phyloP scores from a whole-genome alignment of 805 yeast species.

The Spathaspora sp. region DNA sequence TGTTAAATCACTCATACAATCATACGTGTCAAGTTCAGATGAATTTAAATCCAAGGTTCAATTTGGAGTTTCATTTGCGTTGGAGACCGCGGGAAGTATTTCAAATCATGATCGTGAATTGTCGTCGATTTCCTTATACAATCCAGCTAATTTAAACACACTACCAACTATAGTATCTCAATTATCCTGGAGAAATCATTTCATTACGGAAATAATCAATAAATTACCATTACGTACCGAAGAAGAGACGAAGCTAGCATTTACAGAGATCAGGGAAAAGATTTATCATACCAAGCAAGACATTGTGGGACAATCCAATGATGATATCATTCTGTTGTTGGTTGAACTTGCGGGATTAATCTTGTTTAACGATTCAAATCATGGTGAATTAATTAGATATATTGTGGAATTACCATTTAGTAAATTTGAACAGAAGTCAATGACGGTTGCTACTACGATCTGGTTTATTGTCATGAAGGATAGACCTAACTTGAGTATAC shows the following conservation, averaged over 20 bases:
- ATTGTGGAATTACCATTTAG: slow-evolving; percentile 71
- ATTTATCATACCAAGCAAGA: slow-evolving; percentile 14
- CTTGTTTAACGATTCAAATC: slow-evolving; percentile 29
- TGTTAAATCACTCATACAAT: slow-evolving; percentile 72
- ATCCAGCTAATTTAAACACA: slow-evolving; percentile 44
- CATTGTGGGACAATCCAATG: slow-evolving; percentile 4
- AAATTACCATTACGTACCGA: slow-evolving; percentile 13
- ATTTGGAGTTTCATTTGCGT: slow-evolving; percentile 85
- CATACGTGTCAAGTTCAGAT: slow-evolving; percentile 54
- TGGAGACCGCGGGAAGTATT: slow-evolving; percentile 79
- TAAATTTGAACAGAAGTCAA: slow-evolving; percentile 53
- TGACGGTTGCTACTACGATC: slow-evolving; percentile 64
- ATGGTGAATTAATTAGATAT: slow-evolving; percentile 46
- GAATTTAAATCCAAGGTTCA: slow-evolving; percentile 39
- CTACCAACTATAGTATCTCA: slow-evolving; percentile 74
- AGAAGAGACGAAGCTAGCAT: slow-evolving; percentile 24
- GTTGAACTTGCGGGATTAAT: slow-evolving; percentile 41
- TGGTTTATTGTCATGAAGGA: slow-evolving; percentile 82
- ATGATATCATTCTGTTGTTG: slow-evolving; percentile 39
- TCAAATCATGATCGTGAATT: slow-evolving; percentile 66
- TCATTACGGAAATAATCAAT: slow-evolving; percentile 30
- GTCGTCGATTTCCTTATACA: slow-evolving; percentile 40
- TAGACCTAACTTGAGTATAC: slow-evolving; percentile 51
- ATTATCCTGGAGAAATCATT: slow-evolving; percentile 62
- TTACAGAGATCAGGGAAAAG: slow-evolving; percentile 23